Percentiles rank a stretch among this genome's conserved stretches.
phyloP scores from a whole-genome alignment of 345 rosid genomes.

The Lepidium sativum region DNA sequence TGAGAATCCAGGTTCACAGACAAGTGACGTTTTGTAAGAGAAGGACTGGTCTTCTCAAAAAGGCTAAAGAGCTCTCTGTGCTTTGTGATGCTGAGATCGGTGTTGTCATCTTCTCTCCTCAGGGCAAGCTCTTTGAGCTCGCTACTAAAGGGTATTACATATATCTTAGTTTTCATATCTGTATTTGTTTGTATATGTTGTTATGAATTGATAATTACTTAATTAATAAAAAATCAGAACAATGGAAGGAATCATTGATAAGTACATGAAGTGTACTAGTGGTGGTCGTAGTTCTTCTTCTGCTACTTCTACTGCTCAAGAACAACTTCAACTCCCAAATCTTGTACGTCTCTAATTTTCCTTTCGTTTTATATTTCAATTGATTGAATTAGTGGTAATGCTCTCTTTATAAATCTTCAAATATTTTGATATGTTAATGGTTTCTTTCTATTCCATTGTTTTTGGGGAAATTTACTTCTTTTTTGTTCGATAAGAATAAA shows the following conservation, averaged over 20 bases:
- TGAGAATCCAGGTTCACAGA: slow-evolving; percentile 83
- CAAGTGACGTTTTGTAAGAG: slow-evolving; percentile 99
- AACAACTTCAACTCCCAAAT: slow-evolving; percentile 25
- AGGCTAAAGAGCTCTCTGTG: slow-evolving; percentile 95
- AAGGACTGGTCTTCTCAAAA: slow-evolving; percentile 88
- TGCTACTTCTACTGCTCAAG: slow-evolving; percentile 28
- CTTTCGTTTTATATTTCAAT: too few relatives aligned
- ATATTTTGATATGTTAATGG: not conserved
- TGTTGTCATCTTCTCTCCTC: slow-evolving; percentile 65
- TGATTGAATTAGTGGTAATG: too few relatives aligned
- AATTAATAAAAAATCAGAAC: slow-evolving; percentile 28
- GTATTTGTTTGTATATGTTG: not conserved
- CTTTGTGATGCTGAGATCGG: slow-evolving; percentile 94
- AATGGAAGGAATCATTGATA: slow-evolving; percentile 56
- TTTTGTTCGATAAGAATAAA: not conserved
- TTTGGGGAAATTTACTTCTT: not conserved
- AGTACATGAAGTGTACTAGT: slow-evolving; percentile 42
- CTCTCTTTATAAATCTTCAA: too few relatives aligned
- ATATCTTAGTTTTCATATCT: not conserved
- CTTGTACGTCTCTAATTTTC: slow-evolving; percentile 18
- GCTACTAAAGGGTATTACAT: slow-evolving; percentile 75
- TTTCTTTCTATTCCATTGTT: not conserved
- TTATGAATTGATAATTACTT: too few relatives aligned
- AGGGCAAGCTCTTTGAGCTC: slow-evolving; percentile 78
- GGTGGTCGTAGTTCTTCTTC: slow-evolving; percentile 32